These are phyloP conservation scores for Scutellaria barbata DNA, from an alignment of 257 asterid genomes.

Conservation along the genomic window DNA sequence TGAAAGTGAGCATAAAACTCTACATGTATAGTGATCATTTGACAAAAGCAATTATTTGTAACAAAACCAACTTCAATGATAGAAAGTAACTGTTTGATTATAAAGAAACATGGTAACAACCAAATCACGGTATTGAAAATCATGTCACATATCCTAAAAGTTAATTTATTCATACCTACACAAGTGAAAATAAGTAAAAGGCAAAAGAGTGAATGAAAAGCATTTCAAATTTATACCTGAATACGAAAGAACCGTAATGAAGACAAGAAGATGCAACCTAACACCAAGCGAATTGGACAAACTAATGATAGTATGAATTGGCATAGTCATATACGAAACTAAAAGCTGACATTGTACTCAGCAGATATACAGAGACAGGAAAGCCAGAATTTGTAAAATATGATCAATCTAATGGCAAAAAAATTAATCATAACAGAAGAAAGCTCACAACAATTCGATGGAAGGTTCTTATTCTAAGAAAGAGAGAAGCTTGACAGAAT, in stretches of 20 bases:
- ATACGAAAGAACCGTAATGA: conserved; percentile 76
- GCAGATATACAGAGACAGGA: conserved; percentile 19
- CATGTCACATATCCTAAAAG: conserved; percentile 10
- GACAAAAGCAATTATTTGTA: too few relatives aligned
- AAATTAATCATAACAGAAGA: too few relatives aligned
- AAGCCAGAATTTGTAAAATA: conserved; percentile 13
- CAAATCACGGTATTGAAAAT: conserved; percentile 18
- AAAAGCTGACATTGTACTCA: conserved; percentile 17
- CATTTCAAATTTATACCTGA: conserved; percentile 58
- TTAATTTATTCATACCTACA: conserved; percentile 3
- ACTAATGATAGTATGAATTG: conserved; percentile 23
- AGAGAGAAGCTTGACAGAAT: too few relatives aligned
- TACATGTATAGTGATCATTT: too few relatives aligned
- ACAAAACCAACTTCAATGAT: too few relatives aligned
- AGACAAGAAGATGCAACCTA: too few relatives aligned
- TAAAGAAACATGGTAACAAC: not conserved
- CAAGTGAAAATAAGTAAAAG: conserved; percentile 1
- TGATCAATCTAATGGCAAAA: too few relatives aligned
- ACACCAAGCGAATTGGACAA: conserved; percentile 79
- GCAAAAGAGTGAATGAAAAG: conserved; percentile 11
- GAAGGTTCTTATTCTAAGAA: too few relatives aligned
- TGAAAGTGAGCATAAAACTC: too few relatives aligned
- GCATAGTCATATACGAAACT: conserved; percentile 9
- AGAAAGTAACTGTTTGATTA: conserved; percentile 4
- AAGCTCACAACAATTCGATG: too few relatives aligned